Conservation (phyloP, 2,329 filamentous ascomycete species). For the Fusarium domesticum region DNA sequence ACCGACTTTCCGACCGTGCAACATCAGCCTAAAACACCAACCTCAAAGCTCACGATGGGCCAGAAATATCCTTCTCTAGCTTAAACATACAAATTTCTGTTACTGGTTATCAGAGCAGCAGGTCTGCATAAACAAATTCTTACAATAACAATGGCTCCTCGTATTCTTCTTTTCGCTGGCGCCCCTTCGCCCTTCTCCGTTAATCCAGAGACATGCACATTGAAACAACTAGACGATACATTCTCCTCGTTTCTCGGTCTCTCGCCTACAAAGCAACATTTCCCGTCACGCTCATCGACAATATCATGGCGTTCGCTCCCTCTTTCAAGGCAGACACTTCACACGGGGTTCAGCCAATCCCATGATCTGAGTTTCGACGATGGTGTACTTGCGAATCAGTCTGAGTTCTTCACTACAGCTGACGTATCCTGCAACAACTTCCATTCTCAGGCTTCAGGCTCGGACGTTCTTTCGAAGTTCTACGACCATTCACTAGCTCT, state of each 20-base stretch:
- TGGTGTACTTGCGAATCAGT: slow-evolving; percentile 30
- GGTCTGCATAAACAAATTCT: too few species aligned
- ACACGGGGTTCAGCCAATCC: slow-evolving; percentile 52
- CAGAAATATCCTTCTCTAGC: too few species aligned
- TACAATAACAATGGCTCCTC: slow-evolving; percentile 25
- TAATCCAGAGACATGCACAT: slow-evolving; percentile 30
- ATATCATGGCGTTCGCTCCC: slow-evolving; percentile 55
- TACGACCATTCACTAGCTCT: slow-evolving; percentile 74
- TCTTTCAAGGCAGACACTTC: slow-evolving; percentile 44
- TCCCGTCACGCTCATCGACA: slow-evolving; percentile 32
- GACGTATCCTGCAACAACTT: slow-evolving; percentile 35
- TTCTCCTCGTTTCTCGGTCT: slow-evolving; percentile 30
- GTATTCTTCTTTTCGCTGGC: slow-evolving; percentile 39
- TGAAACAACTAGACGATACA: slow-evolving; percentile 26
- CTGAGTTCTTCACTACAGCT: slow-evolving; percentile 49
- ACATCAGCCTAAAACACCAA: background rate
- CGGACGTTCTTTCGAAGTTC: slow-evolving; percentile 58
- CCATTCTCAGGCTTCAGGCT: slow-evolving; percentile 19
- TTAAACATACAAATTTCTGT: too few species aligned
- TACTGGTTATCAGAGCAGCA: too few species aligned
- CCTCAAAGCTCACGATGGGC: background rate
- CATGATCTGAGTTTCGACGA: slow-evolving; percentile 38
- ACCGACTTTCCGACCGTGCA: slow-evolving; percentile 8
- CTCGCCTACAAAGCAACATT: background rate
- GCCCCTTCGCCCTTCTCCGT: slow-evolving; percentile 34